Conservation (phyloP, 495 filamentous ascomycete species). For the Neurospora sp. region DNA sequence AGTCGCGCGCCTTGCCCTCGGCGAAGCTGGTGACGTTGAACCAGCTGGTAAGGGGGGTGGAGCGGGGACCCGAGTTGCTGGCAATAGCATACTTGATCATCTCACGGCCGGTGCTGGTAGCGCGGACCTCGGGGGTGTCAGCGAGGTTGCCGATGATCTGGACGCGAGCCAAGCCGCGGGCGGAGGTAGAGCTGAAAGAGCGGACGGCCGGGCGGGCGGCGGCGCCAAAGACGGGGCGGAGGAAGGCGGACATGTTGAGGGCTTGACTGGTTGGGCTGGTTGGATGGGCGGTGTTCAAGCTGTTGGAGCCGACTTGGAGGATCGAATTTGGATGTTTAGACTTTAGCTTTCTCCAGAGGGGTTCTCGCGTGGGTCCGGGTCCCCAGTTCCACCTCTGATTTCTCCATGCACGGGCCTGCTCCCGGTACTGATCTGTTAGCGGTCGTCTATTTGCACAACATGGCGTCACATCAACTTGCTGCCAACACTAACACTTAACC, state of each 20-base stretch:
- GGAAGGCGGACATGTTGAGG: constrained; percentile 31
- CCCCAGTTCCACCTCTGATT: neutral
- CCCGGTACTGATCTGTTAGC: neutral
- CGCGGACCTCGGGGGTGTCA: constrained; percentile 53
- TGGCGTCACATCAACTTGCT: neutral
- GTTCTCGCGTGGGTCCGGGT: neutral
- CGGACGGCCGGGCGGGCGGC: constrained; percentile 32
- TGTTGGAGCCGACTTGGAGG: neutral
- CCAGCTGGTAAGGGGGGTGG: constrained; percentile 64
- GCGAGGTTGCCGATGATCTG: constrained; percentile 70
- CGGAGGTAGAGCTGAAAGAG: constrained; percentile 44
- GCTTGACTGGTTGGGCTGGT: neutral
- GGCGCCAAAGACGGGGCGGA: constrained; percentile 29
- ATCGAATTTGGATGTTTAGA: neutral
- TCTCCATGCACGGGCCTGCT: neutral
- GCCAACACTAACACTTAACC: neutral
- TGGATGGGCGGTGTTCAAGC: neutral
- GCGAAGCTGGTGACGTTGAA: constrained; percentile 61
- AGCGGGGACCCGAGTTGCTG: constrained; percentile 42
- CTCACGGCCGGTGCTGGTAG: constrained; percentile 57
- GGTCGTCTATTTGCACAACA: neutral
- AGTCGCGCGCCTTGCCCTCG: constrained; percentile 54
- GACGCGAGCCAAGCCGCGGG: constrained; percentile 51
- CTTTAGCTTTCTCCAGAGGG: neutral
- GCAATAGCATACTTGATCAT: constrained; percentile 59